Conservation (phyloP, 1,139 yeast species). For the Kodamaea anthophila region DNA sequence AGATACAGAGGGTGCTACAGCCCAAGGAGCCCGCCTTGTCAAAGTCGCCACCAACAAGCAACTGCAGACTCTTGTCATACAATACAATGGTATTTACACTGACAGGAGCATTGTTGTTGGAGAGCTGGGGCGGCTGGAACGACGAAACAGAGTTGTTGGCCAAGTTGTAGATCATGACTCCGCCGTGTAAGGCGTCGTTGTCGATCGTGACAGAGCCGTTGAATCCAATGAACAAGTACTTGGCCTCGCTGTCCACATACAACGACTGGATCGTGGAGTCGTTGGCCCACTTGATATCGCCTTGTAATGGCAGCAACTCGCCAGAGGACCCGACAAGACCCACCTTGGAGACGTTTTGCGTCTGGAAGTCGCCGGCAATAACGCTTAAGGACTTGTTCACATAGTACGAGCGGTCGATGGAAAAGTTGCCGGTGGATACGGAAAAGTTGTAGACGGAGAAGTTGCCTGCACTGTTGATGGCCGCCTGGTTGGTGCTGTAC, state of each 20-base stretch:
- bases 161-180: constrained; percentile 50
- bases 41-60: constrained; percentile 78
- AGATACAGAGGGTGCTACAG: constrained; percentile 65
- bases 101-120: constrained; percentile 22
- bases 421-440: constrained; percentile 25
- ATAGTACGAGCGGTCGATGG: constrained; percentile 32
- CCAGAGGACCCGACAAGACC: constrained; percentile 34
- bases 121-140: constrained; percentile 45
- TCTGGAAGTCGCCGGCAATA: constrained; percentile 43
- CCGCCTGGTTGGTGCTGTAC: constrained; percentile 28
- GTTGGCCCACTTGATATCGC: constrained; percentile 32
- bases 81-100: constrained; percentile 49
- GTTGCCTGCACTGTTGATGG: constrained; percentile 15
- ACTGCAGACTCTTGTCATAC: constrained; percentile 41
- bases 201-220: constrained; percentile 36
- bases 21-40: constrained; percentile 50
- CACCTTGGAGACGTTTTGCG: constrained; percentile 19
- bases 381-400: constrained; percentile 47
- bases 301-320: constrained; percentile 19
- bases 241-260: constrained; percentile 31
- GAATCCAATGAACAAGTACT: constrained; percentile 45
- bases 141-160: constrained; percentile 28
- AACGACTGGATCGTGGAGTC: constrained; percentile 33
- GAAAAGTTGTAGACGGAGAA: constrained; percentile 22
- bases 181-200: constrained; percentile 25